Base-by-base conservation (phyloP, 2,329 filamentous ascomycete genomes). In the Sporothrix sp. region DNA sequence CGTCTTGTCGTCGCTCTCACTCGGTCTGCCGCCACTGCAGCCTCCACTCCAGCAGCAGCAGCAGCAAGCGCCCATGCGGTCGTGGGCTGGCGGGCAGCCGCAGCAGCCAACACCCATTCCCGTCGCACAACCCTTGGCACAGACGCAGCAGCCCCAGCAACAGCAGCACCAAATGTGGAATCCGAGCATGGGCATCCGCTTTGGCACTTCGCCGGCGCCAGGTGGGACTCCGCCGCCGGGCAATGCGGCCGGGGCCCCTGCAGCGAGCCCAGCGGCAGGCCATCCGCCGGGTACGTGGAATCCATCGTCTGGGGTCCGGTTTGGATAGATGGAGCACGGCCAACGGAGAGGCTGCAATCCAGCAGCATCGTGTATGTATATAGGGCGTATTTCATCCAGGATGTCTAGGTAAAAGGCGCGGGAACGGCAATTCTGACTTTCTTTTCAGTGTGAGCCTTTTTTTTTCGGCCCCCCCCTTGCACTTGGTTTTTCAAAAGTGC, bases 181-280 rank as follows among this genome's bases (percentile, higher is more conserved):
- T 50, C 87, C 88, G 0, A 82, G 84, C 2, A 82, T 87, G 73
- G 85, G 84, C 0, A 93, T 95, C 59, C 82, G 81, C 52, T 95
- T 95, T 65, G 79, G 78, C 1, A 74, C 69, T 3, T 56, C 68
- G 14, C 60, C 67, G 13, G 56, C 58, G 55, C 58, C 61, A 10
- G 42, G 58, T 16, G 55, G 63, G n/a, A 25, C 43, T 7, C 43
- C 43, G 13, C 43, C 33, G 30, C 43, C 43, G 35, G 18, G 23
- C 4, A 30, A 14, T 5, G 52, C 54, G 51, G 32, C 57, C 48
- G 38, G 49, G 21, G 37, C 46, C 13, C 23, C 45, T 18, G 35
- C 35, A 11, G 6, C n/a, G 21, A 42, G 33, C 21, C 7, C 40
- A 10, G 16, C 23, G 6, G 33, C 14, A 4, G 42, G 13, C 14